phyloP scores from a whole-genome alignment of 2,329 filamentous ascomycete genomes.

The Colletotrichum sp. region DNA sequence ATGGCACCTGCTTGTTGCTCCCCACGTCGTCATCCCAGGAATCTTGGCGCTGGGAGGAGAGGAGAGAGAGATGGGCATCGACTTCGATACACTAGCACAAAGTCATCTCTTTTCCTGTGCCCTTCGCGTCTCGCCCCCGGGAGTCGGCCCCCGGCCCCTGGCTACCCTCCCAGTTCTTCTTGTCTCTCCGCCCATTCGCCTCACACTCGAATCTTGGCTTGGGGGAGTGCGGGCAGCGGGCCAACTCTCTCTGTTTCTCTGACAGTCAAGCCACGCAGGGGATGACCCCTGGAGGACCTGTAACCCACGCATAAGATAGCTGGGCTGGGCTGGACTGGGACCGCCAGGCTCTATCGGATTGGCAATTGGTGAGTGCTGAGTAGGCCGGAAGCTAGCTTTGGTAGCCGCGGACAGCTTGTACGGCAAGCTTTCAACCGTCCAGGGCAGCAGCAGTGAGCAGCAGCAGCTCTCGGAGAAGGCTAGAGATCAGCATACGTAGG shows the following conservation, averaged over 20 bases:
- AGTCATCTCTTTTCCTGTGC: slow-evolving; percentile 8
- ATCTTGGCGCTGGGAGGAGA: slow-evolving; percentile 1
- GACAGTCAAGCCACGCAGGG: slow-evolving; percentile 7
- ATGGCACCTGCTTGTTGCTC: neutral
- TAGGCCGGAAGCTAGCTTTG: neutral
- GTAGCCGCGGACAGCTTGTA: neutral
- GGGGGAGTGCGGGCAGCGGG: slow-evolving; percentile 14
- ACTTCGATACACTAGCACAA: slow-evolving; percentile 10
- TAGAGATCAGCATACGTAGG: neutral
- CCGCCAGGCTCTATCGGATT: slow-evolving; percentile 8
- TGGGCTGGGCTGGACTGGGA: neutral
- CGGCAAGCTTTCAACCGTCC: neutral
- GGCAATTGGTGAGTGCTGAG: neutral
- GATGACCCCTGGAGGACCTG: slow-evolving; percentile 6
- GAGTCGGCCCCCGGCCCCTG: neutral
- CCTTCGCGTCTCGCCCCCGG: neutral
- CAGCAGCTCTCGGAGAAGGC: neutral
- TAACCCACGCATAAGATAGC: slow-evolving; percentile 7
- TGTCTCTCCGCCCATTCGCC: neutral
- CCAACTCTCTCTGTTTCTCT: neutral
- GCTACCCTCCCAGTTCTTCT: neutral
- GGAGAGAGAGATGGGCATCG: neutral
- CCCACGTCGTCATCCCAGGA: slow-evolving; percentile 1
- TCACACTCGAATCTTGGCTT: neutral
- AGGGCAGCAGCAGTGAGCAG: neutral